A percentile compares a stretch with the other conserved stretches of the same genome.
Evolutionary conservation across 768 basidiomycete genomes (phyloP).

Genomic region (Boletus patriciae): DNA sequence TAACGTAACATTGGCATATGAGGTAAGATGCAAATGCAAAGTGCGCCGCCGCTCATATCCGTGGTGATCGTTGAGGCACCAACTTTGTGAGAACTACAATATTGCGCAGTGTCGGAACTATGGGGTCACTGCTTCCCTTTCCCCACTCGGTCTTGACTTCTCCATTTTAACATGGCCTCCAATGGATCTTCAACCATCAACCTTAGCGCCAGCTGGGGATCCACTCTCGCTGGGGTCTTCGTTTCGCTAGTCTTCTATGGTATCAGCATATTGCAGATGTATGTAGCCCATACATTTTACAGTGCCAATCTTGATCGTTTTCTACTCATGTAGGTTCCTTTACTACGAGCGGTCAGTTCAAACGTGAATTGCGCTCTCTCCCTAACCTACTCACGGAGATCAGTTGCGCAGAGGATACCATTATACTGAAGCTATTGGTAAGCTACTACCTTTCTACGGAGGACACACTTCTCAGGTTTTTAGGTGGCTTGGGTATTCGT

Average conservation of each 20-base stretch:
- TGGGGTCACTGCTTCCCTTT: neutral
- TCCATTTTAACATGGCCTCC: conserved; percentile 12
- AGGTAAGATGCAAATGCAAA: too few relatives aligned
- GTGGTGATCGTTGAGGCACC: conserved; percentile 9
- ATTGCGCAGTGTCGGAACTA: neutral
- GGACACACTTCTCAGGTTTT: neutral
- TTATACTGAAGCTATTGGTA: conserved; percentile 19
- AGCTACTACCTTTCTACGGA: neutral
- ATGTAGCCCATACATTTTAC: neutral
- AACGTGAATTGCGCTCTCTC: neutral
- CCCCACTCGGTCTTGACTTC: neutral
- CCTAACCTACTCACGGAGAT: conserved; percentile 2
- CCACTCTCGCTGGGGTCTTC: conserved; percentile 21
- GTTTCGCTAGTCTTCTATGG: conserved; percentile 26
- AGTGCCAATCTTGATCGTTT: neutral
- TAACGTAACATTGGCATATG: too few relatives aligned
- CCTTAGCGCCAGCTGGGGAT: conserved; percentile 23
- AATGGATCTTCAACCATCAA: neutral
- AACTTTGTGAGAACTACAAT: conserved; percentile 16
- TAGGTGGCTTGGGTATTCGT: conserved; percentile 25
- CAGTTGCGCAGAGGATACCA: conserved; percentile 16
- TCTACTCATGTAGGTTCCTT: conserved; percentile 17
- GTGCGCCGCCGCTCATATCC: neutral
- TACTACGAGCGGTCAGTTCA: conserved; percentile 26
- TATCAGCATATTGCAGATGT: conserved; percentile 28